Evolutionary conservation across 352 stramenopile species (phyloP), one percentile per base, ranked within the genome.

Genomic region (Pythium phragmitis): DNA sequence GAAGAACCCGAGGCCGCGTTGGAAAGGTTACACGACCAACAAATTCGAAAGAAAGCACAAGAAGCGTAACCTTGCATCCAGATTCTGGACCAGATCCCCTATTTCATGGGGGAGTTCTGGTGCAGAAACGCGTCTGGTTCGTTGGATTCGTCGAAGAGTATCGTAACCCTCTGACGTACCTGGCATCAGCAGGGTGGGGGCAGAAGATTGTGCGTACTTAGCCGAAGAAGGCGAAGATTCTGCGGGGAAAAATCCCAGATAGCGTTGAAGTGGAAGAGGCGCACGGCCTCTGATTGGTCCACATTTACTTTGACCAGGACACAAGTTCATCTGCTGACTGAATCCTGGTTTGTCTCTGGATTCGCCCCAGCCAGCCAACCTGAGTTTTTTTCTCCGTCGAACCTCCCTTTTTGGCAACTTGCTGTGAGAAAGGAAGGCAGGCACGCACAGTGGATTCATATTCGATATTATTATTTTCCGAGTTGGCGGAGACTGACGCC

Each of bases 161-260:
- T 11, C 13, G 53, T 49, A 49, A 36, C 53, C 39, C 53, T 37
- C 53, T 60, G 53, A 60, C 53, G 53, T 60, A 60, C 34, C 34
- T 39, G 34, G 7, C 7, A 6, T 39, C 34, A 39, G 7, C 34
- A 39, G 5, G 1, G 33, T 37, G 33, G 9, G 33, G 9, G 12
- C 19, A 34, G 51, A 58, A 37, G 26, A 49, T 49, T 50, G 12
- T 7, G 23, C 47, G 53, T 50, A 60, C 53, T 60, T 60, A 50
- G 37, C 12, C 26, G 53, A 48, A 60, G 23, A 21, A 50, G 12
- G 11, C 21, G 21, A 33, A 53, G 36, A 60, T 60, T 50, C 34
- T 50, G 53, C 37, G 0, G 16, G 39, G 53, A 60, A 60, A 34
- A 7, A 17, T 60, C 34, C 39, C 14, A 14, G 53, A 60, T 51